These are phyloP conservation scores for Uncinocarpus reesii DNA, from an alignment of 2,329 filamentous ascomycete genomes.

Conservation along the genomic window DNA sequence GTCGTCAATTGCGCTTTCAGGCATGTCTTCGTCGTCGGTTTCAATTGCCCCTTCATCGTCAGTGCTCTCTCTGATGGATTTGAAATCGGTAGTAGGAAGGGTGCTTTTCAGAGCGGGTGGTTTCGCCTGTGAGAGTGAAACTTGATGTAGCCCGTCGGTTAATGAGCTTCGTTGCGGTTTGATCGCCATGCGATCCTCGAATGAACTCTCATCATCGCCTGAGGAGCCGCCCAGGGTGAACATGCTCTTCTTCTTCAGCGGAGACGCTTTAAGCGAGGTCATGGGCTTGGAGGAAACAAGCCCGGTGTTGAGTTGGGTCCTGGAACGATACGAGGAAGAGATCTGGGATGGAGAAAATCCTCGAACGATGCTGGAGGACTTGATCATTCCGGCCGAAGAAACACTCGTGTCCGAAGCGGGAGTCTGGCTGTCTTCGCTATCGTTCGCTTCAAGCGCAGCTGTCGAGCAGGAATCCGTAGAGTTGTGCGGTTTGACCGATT, in stretches of 20 bases:
- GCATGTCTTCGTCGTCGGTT: constrained; percentile 53
- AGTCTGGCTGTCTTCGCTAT: constrained; percentile 37
- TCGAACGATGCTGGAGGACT: constrained; percentile 61
- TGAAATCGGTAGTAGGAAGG: constrained; percentile 56
- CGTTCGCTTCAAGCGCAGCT: constrained; percentile 37
- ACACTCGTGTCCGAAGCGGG: constrained; percentile 53
- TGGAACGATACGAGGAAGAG: constrained; percentile 57
- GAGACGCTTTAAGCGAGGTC: constrained; percentile 47
- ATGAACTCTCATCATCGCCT: constrained; percentile 71
- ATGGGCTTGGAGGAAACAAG: constrained; percentile 45
- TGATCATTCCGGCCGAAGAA: constrained; percentile 46
- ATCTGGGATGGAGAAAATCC: constrained; percentile 73
- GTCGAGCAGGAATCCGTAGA: constrained; percentile 54
- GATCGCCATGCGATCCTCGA: constrained; percentile 51
- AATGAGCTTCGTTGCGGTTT: constrained; percentile 46
- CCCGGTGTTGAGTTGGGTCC: constrained; percentile 45
- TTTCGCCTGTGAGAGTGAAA: constrained; percentile 51
- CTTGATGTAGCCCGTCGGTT: constrained; percentile 44
- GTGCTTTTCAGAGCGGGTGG: constrained; percentile 60
- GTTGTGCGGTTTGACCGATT: constrained; percentile 30
- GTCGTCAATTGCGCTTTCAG: constrained; percentile 73
- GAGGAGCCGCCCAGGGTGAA: constrained; percentile 71
- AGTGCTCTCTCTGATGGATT: constrained; percentile 48
- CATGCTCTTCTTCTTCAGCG: constrained; percentile 56
- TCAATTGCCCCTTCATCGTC: constrained; percentile 51